Conservation (phyloP, 2,329 filamentous ascomycete genomes). For the Dactylellina haptotyla region DNA sequence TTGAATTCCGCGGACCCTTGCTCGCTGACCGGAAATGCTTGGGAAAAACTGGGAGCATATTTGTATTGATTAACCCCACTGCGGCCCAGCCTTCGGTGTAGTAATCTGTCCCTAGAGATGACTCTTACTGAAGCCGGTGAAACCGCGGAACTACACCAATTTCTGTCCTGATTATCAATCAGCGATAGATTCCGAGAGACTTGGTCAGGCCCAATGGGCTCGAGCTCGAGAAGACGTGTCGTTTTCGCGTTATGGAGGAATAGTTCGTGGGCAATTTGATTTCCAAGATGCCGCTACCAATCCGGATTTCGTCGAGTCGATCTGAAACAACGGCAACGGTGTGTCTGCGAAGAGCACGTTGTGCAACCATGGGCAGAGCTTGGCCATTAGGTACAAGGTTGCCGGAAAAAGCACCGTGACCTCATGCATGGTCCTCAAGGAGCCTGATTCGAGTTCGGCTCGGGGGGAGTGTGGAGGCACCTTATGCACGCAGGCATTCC, state of each 20-base stretch:
- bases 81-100: conserved; percentile 11
- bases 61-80: conserved; percentile 20
- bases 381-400: conserved; percentile 39
- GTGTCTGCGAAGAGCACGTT: conserved; percentile 40
- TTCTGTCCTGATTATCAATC: conserved; percentile 21
- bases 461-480: conserved; percentile 16
- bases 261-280: not conserved
- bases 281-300: conserved; percentile 15
- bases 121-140: conserved; percentile 14
- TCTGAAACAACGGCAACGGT: conserved; percentile 39
- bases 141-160: conserved; percentile 17
- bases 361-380: conserved; percentile 40
- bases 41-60: conserved; percentile 13
- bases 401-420: conserved; percentile 42
- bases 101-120: conserved; percentile 8
- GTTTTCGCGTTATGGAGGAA: conserved; percentile 40
- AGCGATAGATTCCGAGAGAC: not conserved
- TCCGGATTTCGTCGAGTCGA: conserved; percentile 18
- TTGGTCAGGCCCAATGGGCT: conserved; percentile 11
- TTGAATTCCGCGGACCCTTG: conserved; percentile 42
- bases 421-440: conserved; percentile 27
- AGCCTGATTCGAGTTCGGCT: conserved; percentile 15
- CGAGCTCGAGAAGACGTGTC: conserved; percentile 21
- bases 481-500: conserved; percentile 20
- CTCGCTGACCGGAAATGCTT: conserved; percentile 42